phyloP scores from a whole-genome alignment of 2,329 filamentous ascomycete species.

The Didymella keratinophila region DNA sequence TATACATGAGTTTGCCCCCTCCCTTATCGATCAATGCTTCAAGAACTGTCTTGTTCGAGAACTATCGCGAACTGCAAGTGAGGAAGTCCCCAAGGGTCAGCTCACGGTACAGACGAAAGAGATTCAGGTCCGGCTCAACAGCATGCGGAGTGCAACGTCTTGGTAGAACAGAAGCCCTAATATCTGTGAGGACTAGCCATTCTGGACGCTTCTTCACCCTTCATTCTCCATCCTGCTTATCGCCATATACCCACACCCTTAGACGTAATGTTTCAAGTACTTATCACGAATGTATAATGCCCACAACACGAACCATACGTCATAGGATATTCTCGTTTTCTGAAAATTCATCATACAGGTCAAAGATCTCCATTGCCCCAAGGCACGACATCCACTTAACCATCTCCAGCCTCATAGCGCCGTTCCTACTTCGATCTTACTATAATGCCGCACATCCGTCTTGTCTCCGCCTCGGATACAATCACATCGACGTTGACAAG shows the following conservation, averaged over 20 bases:
- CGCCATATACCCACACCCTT: conserved; percentile 13
- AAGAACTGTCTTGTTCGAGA: conserved; percentile 45
- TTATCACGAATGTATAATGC: conserved; percentile 2
- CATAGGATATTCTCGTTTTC: neutral
- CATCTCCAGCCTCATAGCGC: neutral
- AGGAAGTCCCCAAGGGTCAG: conserved; percentile 22
- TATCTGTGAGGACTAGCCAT: no score
- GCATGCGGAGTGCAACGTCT: conserved; percentile 13
- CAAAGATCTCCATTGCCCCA: neutral
- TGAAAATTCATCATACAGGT: neutral
- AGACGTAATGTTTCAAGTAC: conserved; percentile 11
- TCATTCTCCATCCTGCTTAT: neutral
- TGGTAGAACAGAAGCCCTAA: neutral
- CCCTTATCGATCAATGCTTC: conserved; percentile 41
- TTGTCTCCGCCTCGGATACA: neutral
- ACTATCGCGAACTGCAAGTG: conserved; percentile 31
- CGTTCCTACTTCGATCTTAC: neutral
- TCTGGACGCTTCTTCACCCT: no score
- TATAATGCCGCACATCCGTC: conserved; percentile 1
- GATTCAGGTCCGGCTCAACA: conserved; percentile 16
- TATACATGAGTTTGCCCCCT: conserved; percentile 33
- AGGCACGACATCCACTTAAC: neutral
- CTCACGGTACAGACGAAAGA: conserved; percentile 26
- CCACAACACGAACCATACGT: neutral
- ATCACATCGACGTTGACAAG: neutral